Evolutionary conservation across 2,329 filamentous ascomycete genomes (phyloP).

Genomic region (Rachicladosporium sp.): DNA sequence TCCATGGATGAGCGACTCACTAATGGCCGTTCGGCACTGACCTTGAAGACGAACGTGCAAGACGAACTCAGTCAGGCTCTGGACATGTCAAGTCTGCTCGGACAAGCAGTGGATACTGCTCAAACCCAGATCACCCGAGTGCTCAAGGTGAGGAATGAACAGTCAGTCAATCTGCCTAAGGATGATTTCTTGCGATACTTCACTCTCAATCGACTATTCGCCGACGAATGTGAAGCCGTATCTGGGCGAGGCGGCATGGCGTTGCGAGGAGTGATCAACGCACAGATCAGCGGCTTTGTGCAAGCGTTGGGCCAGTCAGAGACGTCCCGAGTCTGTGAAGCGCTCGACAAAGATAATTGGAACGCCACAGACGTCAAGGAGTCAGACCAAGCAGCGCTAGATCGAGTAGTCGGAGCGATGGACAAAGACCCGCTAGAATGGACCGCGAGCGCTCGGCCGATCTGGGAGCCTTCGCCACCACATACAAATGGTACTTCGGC

Average conservation of each 20-base stretch:
- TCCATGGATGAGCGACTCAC: conserved; percentile 30
- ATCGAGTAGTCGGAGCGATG: conserved; percentile 55
- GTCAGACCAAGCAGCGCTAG: conserved; percentile 46
- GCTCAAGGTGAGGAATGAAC: conserved; percentile 63
- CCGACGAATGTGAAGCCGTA: conserved; percentile 75
- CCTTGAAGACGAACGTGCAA: conserved; percentile 32
- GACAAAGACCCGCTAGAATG: conserved; percentile 57
- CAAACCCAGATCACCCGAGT: conserved; percentile 64
- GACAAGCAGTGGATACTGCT: conserved; percentile 67
- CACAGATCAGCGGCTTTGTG: conserved; percentile 71
- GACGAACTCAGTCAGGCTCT: conserved; percentile 66
- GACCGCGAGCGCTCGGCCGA: conserved; percentile 41
- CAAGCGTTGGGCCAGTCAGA: conserved; percentile 57
- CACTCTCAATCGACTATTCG: conserved; percentile 68
- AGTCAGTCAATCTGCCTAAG: conserved; percentile 55
- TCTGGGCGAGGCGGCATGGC: conserved; percentile 65
- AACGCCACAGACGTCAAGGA: conserved; percentile 63
- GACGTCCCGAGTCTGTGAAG: conserved; percentile 60
- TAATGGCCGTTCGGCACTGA: conserved; percentile 10
- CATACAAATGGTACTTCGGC: conserved; percentile 8
- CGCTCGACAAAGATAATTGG: conserved; percentile 74
- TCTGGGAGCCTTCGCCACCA: conserved; percentile 34
- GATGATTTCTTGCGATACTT: conserved; percentile 69
- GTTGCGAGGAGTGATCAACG: conserved; percentile 67
- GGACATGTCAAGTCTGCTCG: conserved; percentile 65